Percentiles rank a stretch among this genome's conserved stretches.
These are phyloP conservation scores for Alternaria postmessia DNA, from an alignment of 2,329 filamentous ascomycete species.

Conservation along the genomic window DNA sequence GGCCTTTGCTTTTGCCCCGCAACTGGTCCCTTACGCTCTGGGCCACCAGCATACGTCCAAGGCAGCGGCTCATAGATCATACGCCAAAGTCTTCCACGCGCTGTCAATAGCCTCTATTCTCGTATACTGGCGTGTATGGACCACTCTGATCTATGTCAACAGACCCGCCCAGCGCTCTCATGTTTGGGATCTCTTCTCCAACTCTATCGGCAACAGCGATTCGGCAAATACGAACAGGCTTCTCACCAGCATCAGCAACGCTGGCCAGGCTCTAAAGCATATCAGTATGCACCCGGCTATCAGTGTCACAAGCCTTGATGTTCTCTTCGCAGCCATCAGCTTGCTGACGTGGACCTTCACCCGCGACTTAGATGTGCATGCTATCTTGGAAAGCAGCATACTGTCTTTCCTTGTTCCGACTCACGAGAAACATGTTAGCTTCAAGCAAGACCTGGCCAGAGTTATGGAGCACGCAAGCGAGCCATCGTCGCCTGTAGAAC, in stretches of 20 bases:
- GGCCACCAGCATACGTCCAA: constrained; percentile 56
- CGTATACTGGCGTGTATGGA: constrained; percentile 58
- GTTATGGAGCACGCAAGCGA: constrained; percentile 19
- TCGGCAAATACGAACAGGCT: constrained; percentile 41
- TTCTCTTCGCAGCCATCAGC: constrained; percentile 62
- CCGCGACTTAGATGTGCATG: constrained; percentile 59
- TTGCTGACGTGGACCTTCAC: constrained; percentile 67
- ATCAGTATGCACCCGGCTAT: constrained; percentile 67
- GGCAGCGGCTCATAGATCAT: constrained; percentile 52
- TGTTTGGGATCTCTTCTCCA: constrained; percentile 44
- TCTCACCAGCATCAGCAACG: constrained; percentile 32
- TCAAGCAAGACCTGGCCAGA: constrained; percentile 21
- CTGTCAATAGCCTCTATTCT: constrained; percentile 56
- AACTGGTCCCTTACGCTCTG: constrained; percentile 59
- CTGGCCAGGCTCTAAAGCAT: constrained; percentile 55
- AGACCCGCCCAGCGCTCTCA: constrained; percentile 56
- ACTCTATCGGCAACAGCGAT: constrained; percentile 57
- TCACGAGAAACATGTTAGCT: constrained; percentile 41
- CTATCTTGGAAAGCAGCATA: constrained; percentile 56
- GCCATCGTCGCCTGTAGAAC: constrained; percentile 12
- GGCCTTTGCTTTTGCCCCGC: constrained; percentile 47
- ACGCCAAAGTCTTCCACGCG: constrained; percentile 58
- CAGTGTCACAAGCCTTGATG: constrained; percentile 65
- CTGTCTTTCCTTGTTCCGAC: constrained; percentile 38
- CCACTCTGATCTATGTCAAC: constrained; percentile 57